Evolutionary conservation across 805 yeast genomes (phyloP).

Genomic region (Saccharomycopsis babjevae): DNA sequence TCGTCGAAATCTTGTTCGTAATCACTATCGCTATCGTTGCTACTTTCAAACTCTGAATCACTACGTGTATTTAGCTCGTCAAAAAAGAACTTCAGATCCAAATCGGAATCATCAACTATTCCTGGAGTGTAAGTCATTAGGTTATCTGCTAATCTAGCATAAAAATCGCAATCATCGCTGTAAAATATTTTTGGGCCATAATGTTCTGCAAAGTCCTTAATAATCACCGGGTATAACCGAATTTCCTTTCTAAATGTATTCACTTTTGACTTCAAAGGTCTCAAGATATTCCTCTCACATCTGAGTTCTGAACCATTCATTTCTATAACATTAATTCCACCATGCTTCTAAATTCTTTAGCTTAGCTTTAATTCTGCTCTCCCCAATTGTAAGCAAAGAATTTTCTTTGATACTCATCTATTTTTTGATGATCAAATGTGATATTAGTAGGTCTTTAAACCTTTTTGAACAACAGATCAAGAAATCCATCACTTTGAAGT

Average conservation of each 20-base stretch:
- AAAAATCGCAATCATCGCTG: conserved; percentile 12
- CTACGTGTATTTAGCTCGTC: neutral
- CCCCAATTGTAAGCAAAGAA: neutral
- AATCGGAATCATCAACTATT: neutral
- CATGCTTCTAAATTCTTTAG: too few species aligned
- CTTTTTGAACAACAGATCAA: too few species aligned
- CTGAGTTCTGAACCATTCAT: neutral
- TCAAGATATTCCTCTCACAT: neutral
- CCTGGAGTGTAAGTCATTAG: conserved; percentile 9
- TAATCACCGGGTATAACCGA: neutral
- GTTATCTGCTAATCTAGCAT: conserved; percentile 11
- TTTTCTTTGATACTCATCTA: neutral
- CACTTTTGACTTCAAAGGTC: neutral
- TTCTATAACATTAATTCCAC: neutral
- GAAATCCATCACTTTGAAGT: too few species aligned
- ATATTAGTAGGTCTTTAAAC: too few species aligned
- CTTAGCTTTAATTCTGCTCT: neutral
- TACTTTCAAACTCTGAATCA: conserved; percentile 1
- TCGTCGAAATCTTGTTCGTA: conserved; percentile 1
- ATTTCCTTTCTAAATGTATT: neutral
- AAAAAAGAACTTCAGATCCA: neutral
- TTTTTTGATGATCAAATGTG: too few species aligned
- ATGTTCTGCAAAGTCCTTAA: neutral
- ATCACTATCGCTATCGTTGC: neutral
- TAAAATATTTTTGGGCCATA: too few species aligned